A percentile compares a stretch with the other conserved stretches of the same genome.
Conservation (phyloP, 257 asterid genomes). For the Gardenia jasminoides region DNA sequence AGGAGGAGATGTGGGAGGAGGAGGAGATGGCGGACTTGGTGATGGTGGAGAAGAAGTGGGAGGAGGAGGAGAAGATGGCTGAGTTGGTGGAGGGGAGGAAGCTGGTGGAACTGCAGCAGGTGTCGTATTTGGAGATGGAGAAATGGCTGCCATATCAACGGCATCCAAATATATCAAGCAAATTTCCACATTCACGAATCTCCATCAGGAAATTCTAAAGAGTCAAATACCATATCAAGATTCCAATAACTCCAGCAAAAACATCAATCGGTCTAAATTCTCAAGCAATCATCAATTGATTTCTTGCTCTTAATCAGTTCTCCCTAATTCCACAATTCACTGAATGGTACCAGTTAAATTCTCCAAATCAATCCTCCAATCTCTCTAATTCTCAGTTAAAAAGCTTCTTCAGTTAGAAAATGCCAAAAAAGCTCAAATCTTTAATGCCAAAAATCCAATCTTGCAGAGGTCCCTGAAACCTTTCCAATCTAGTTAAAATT, state of each 20-base stretch:
- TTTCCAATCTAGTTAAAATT: background rate
- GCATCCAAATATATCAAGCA: constrained; percentile 22
- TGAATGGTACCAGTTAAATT: constrained; percentile 1
- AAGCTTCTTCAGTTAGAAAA: constrained; percentile 1
- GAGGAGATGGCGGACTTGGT: constrained; percentile 7
- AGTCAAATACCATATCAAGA: constrained; percentile 7
- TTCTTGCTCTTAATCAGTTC: background rate
- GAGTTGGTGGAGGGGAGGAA: constrained; percentile 18
- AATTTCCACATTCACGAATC: constrained; percentile 34
- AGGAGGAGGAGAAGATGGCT: constrained; percentile 4
- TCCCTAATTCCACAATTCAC: constrained; percentile 4
- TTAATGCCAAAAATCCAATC: background rate
- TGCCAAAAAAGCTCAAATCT: background rate
- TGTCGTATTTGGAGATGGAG: constrained; percentile 36
- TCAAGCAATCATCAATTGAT: constrained; percentile 7
- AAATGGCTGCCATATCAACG: constrained; percentile 42
- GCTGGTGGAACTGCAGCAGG: constrained; percentile 27
- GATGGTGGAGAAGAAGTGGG: background rate
- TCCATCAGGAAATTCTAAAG: constrained; percentile 22
- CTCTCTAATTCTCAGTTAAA: background rate
- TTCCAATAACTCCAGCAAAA: constrained; percentile 23
- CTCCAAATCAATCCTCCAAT: background rate
- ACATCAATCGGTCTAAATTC: constrained; percentile 4
- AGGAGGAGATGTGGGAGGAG: constrained; percentile 5
- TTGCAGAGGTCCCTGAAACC: background rate